Base-by-base conservation (phyloP, 1,284 basidiomycete species). In the Coniferiporia sulphurascens region DNA sequence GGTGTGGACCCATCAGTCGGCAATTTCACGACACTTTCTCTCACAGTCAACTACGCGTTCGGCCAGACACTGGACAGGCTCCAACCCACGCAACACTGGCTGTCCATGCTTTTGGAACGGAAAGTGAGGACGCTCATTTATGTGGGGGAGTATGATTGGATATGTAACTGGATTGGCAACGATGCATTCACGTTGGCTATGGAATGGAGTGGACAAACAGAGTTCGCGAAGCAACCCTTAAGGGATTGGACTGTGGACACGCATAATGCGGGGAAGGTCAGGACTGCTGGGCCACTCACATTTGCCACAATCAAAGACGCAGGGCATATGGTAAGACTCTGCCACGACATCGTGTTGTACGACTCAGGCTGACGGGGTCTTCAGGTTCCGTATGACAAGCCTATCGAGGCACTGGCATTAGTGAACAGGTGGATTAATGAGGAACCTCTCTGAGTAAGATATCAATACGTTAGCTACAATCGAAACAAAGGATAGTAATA, bases 71-170 rank as follows among this genome's bases (percentile, higher is more conserved):
- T 36, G 8, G 34, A 52, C 50, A 21, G 51, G 32, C 22, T 56
- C 13, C 56, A 50, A 7, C 56, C 9, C 61, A 58, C 49, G n/a
- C 48, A 51, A 71, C 66, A 73, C 12, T 78, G 79, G 64, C 74
- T 79, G 43, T 68, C 73, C 10, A 72, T 70, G 1, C 65, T 82
- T 44, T 69, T 82, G 12, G 79, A 82, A 67, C 68, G 78, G 12
- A 77, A 75, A 4, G 65, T 82, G 52, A 65, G 72, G 13, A 74
- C 80, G 5, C 68, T 83, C 13, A 73, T 79, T 63, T 77, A 78
- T 57, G 73, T 73, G 19, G 74, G 75, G 35, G 71, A 70, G 6
- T 70, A 68, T 53, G 74, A 76, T 66, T 73, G 67, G 59, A 74
- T 76, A 66, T 76, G 76, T 65, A 77, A 76, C 65, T 73, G 73